Evolutionary conservation across 2,329 filamentous ascomycete genomes (phyloP), one percentile per base, ranked within the genome.

Genomic region (Neurospora sp.): DNA sequence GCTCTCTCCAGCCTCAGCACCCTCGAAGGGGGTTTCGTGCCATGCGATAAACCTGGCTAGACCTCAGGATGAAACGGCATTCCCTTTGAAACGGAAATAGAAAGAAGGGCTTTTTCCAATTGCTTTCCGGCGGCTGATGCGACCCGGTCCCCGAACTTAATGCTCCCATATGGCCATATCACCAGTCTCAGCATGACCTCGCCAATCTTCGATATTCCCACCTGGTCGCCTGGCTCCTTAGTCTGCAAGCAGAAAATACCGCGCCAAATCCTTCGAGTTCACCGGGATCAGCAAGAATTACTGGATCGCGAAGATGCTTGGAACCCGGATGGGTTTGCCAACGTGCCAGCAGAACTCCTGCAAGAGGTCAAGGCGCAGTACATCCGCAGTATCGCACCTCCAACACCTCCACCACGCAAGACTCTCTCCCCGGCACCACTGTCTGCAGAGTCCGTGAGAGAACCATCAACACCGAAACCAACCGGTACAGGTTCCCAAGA

Each of bases 211-310:
- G 28, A 67, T 33, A n/a, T 62, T 33, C 13, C 52, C 23, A 36
- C 42, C 23, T 73, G 72, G 70, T 72, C 71, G 28, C 73, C 72
- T 19, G 33, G 7, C 11, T 7, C 36, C 13, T 13, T 67, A 36
- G 0, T 10, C 17, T 7, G 52, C 58, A 38, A 66, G 23, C 28
- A 58, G 5, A 67, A 19, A 23, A 72, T 78, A 0, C 77, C 75
- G 11, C 76, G 76, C 7, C 77, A 72, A 13, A 72, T 78, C 23
- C 71, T 78, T 19, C 77, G 69, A 33, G 77, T 84, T 7, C 80
- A 82, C 0, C 77, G 75, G 17, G 78, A 82, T 52, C 84, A 85
- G 72, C 76, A 76, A 36, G 68, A 69, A 4, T 74, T 84, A 1
- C 75, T 84, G 1, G 77, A 80, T 1, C 70, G 73, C 0, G 67